Evolutionary conservation across 2,329 filamentous ascomycete species (phyloP).

Genomic region (Calonectria leucothoes): DNA sequence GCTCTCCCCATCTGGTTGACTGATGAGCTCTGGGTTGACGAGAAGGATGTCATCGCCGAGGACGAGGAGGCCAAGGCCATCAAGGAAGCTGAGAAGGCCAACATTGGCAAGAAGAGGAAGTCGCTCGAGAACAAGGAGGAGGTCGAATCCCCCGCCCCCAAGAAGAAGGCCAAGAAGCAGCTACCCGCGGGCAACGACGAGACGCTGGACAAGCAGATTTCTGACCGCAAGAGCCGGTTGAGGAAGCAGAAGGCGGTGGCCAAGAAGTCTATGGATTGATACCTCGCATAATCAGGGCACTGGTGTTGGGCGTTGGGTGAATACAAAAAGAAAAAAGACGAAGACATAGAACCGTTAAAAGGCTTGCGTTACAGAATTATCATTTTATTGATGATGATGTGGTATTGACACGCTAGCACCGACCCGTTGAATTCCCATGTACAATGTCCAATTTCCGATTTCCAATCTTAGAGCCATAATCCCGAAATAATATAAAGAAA

Average conservation of each 20-base stretch:
- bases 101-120: conserved; percentile 75
- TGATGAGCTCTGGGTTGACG: conserved; percentile 89
- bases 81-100: conserved; percentile 59
- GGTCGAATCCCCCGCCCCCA: conserved; percentile 54
- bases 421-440: conserved; percentile 19
- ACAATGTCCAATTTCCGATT: conserved; percentile 7
- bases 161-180: conserved; percentile 53
- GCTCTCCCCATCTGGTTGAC: conserved; percentile 96
- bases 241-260: conserved; percentile 70
- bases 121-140: conserved; percentile 52
- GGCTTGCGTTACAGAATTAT: conserved; percentile 28
- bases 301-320: conserved; percentile 49
- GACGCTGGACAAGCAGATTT: conserved; percentile 68
- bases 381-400: conserved; percentile 26
- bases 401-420: conserved; percentile 33
- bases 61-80: conserved; percentile 62
- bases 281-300: conserved; percentile 42
- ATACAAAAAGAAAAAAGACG: conserved; percentile 35
- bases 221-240: conserved; percentile 67
- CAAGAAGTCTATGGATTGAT: conserved; percentile 62
- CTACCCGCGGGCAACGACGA: conserved; percentile 61
- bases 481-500: conserved; percentile 23
- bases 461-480: conserved; percentile 12
- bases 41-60: conserved; percentile 77
- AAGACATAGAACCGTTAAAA: conserved; percentile 36